Conservation (phyloP, 768 basidiomycete species). For the Trametes villosa region DNA sequence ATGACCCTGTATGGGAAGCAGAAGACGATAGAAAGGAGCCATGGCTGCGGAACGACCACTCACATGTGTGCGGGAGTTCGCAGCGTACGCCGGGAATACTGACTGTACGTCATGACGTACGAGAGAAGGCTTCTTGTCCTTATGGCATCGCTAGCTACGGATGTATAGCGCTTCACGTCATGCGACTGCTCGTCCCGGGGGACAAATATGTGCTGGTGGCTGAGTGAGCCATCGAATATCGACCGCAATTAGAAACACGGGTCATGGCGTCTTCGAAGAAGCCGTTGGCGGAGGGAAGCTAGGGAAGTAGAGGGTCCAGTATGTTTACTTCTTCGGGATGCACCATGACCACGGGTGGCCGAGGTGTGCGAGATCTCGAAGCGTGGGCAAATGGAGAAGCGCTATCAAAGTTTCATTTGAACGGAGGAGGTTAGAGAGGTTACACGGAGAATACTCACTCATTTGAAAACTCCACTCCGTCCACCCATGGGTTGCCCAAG, state of each 20-base stretch:
- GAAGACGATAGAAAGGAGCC: slow-evolving; percentile 12
- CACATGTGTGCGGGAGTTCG: slow-evolving; percentile 8
- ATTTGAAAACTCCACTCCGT: background rate
- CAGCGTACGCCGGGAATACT: slow-evolving; percentile 1
- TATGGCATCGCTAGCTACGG: background rate
- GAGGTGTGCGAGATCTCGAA: slow-evolving; percentile 20
- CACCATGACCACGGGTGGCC: slow-evolving; percentile 17
- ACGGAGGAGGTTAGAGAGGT: slow-evolving; percentile 15
- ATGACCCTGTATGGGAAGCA: slow-evolving; percentile 11
- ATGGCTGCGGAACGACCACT: slow-evolving; percentile 11
- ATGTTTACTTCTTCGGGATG: background rate
- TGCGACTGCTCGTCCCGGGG: background rate
- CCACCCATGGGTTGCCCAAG: background rate
- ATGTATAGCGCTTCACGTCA: slow-evolving; percentile 7
- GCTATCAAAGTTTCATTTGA: slow-evolving; percentile 22
- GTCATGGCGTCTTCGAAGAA: background rate
- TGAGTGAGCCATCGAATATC: slow-evolving; percentile 2
- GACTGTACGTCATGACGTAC: slow-evolving; percentile 10
- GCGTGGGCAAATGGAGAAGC: slow-evolving; percentile 9
- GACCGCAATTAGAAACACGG: background rate
- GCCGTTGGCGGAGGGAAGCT: background rate
- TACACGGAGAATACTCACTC: slow-evolving; percentile 11
- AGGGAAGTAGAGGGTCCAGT: slow-evolving; percentile 3
- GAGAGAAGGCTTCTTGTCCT: background rate
- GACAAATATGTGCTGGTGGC: slow-evolving; percentile 4